Base-by-base conservation (phyloP, 1,284 basidiomycete species). In the Salmacisia buchloeana region DNA sequence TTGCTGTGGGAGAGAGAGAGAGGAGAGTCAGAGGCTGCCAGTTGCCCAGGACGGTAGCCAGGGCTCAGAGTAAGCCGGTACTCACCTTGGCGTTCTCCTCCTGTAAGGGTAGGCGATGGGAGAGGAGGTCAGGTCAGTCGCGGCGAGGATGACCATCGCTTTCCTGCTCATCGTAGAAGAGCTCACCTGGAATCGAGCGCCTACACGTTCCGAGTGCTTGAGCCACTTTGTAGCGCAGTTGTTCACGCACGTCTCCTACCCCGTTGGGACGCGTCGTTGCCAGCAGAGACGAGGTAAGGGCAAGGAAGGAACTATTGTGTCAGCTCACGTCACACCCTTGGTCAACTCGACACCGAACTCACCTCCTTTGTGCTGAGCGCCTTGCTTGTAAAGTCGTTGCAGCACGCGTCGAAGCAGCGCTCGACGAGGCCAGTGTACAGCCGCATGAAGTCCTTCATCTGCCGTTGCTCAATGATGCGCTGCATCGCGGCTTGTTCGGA, bases 401-500 rank as follows among this genome's bases (percentile, higher is more conserved):
- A 90, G 82, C 94, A 98, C 33, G 90, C 85, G 70, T 85, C 92
- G 85, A 98, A 98, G 82, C 94, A 98, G 71, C 90, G 87, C 81
- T 97, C 94, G 45, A 96, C 93, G 62, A 98, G 85, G 75, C 88
- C 89, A n/a, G 92, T 91, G 83, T 97, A 97, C 81, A 97, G 89
- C 77, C 85, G 86, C 85, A 97, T 85, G 77, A 98, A 97, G 83
- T 97, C 94, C 85, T 94, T 91, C 93, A 97, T 96, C 91, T 97
- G 81, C 46, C 78, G 78, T 59, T 78, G 75, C 70, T 78, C 77
- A 58, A 79, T 74, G 66, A 79, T 68, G 54, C 69, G 68, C 49
- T 73, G 63, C 77, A 79, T 79, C 3, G 74, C 69, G 63, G 73
- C 64, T 64, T 78, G 76, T 52, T 79, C 77, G 23, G 68, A 60